phyloP scores from a whole-genome alignment of 306 rosid genomes.

The Gleditsia sinensis region DNA sequence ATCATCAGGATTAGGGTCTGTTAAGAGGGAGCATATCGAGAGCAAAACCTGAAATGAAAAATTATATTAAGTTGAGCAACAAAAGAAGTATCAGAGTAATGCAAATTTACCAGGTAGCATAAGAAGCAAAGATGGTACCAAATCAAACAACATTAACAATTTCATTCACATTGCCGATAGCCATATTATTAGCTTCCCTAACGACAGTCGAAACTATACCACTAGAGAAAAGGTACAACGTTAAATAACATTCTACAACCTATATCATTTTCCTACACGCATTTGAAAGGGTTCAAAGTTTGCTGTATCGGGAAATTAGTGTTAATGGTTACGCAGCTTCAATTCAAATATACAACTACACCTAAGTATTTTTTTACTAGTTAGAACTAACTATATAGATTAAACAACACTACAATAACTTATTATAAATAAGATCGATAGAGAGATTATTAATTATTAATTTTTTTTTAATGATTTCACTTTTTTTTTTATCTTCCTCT shows the following conservation, averaged over 20 bases:
- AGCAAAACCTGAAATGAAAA: conserved; percentile 54
- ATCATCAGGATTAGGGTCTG: conserved; percentile 71
- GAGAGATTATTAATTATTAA: no score
- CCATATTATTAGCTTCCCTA: not conserved
- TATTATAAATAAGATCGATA: no score
- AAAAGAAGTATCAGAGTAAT: not conserved
- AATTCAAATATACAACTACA: no score
- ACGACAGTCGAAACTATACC: not conserved
- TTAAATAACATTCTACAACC: not conserved
- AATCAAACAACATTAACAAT: not conserved
- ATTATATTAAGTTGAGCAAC: not conserved
- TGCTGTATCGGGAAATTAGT: not conserved
- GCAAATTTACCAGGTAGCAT: not conserved
- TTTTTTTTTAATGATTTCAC: no score
- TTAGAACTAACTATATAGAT: no score
- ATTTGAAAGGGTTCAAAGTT: not conserved
- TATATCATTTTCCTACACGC: not conserved
- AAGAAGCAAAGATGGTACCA: not conserved
- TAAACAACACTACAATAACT: no score
- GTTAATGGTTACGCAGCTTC: no score
- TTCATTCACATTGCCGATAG: not conserved
- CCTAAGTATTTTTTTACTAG: no score
- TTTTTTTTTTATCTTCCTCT: no score
- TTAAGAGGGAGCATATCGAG: conserved; percentile 66
- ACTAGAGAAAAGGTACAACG: no score